Conservation (phyloP, 2,329 filamentous ascomycete genomes). For the Sporothrix schenckii region DNA sequence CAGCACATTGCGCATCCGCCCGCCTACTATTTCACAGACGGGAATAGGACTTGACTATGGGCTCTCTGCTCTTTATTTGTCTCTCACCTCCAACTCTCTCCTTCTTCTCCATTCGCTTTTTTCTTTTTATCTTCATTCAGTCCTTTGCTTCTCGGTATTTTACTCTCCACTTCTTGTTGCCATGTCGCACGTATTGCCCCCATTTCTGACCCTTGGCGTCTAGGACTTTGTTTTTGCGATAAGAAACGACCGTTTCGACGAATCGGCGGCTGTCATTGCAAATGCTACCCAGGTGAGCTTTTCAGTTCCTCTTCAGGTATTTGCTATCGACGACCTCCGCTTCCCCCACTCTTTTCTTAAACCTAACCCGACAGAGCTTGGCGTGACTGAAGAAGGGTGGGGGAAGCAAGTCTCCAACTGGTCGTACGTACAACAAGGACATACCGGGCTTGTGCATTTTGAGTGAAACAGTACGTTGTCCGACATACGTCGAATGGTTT, state of each 20-base stretch:
- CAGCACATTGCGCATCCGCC: background rate
- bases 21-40: background rate
- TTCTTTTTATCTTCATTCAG: background rate
- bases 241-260: conserved; percentile 30
- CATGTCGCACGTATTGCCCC: background rate
- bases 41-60: background rate
- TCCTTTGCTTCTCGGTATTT: background rate
- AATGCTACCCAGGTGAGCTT: conserved; percentile 18
- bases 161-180: background rate
- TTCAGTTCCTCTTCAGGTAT: conserved; percentile 28
- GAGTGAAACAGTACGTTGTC: background rate
- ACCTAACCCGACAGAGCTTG: background rate
- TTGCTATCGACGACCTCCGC: conserved; percentile 29
- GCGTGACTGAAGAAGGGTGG: background rate
- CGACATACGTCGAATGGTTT: background rate
- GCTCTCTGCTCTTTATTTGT: background rate
- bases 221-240: conserved; percentile 23
- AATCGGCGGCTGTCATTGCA: conserved; percentile 33
- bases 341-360: conserved; percentile 25
- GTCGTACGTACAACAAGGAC: too few relatives aligned
- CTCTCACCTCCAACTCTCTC: too few relatives aligned
- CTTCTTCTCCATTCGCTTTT: too few relatives aligned
- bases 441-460: too few relatives aligned
- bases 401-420: background rate
- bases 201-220: background rate